phyloP scores from a whole-genome alignment of 352 stramenopile genomes.

The Lagenidium sp. region DNA sequence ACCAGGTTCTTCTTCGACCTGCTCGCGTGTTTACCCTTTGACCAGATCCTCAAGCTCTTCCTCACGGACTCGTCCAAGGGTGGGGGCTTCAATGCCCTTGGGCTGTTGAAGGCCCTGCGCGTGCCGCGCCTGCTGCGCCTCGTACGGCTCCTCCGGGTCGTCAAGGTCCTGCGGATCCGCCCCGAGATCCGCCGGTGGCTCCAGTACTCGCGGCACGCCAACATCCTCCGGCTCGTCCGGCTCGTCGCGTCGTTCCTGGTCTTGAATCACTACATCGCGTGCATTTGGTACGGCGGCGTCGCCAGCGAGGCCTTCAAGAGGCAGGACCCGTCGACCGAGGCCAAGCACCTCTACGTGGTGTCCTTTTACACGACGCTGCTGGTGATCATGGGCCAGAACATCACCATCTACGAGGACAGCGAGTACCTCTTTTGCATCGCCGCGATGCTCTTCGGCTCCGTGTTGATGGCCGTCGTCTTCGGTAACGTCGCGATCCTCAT shows the following conservation, averaged over 20 bases:
- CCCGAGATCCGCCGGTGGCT: conserved; percentile 71
- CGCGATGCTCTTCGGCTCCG: conserved; percentile 57
- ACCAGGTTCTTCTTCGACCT: conserved; percentile 69
- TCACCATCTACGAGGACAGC: conserved; percentile 46
- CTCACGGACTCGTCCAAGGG: conserved; percentile 15
- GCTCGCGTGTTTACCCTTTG: conserved; percentile 66
- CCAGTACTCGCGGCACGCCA: conserved; percentile 73
- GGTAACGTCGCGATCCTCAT: conserved; percentile 83
- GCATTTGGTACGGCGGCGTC: conserved; percentile 61
- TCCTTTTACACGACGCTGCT: conserved; percentile 61
- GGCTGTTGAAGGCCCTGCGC: conserved; percentile 57
- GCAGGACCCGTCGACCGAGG: conserved; percentile 15
- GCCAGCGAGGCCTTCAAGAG: conserved; percentile 42
- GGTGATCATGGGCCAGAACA: conserved; percentile 78
- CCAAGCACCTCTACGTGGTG: conserved; percentile 43
- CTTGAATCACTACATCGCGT: conserved; percentile 74
- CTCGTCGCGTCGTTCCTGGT: conserved; percentile 61
- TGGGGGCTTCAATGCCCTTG: conserved; percentile 50
- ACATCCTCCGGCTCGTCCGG: conserved; percentile 56
- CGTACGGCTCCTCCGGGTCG: conserved; percentile 48
- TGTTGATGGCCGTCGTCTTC: conserved; percentile 83
- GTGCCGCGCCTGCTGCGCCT: conserved; percentile 60
- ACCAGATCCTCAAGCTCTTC: conserved; percentile 45
- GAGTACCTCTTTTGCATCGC: conserved; percentile 73
- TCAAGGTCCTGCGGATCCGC: conserved; percentile 67